Evolutionary conservation across 805 yeast species (phyloP).

Genomic region (Saccharomyces paradoxus): DNA sequence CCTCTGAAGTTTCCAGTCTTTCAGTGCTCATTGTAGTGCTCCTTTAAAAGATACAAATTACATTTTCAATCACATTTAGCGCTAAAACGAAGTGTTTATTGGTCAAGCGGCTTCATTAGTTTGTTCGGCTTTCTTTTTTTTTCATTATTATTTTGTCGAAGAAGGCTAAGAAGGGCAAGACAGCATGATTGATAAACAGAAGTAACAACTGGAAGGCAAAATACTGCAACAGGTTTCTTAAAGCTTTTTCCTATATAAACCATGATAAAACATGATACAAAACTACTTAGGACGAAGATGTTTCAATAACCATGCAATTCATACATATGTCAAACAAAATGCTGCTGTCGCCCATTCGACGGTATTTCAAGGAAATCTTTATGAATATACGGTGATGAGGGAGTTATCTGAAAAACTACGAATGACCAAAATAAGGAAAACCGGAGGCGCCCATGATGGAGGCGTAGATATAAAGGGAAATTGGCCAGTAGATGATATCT

Average conservation of each 20-base stretch:
- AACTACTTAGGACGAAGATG: conserved; percentile 2
- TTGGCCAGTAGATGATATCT: conserved; percentile 19
- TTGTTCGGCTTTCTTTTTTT: not conserved
- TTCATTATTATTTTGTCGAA: not conserved
- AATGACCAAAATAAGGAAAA: conserved; percentile 15
- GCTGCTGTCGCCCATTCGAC: conserved; percentile 19
- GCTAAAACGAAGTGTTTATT: not conserved
- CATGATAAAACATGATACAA: not conserved
- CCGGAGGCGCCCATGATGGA: conserved; percentile 30
- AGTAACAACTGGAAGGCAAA: not conserved
- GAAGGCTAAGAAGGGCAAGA: not conserved
- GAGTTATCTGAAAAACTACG: conserved; percentile 23
- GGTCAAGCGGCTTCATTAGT: not conserved
- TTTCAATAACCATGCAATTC: conserved; percentile 13
- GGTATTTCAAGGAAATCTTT: conserved; percentile 29
- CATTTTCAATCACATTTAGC: not conserved
- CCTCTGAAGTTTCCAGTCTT: conserved; percentile 3
- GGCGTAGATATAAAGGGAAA: conserved; percentile 29
- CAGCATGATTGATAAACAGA: not conserved
- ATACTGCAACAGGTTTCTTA: not conserved
- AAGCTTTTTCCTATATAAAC: not conserved
- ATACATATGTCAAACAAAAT: conserved; percentile 15
- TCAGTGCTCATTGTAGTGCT: conserved; percentile 5
- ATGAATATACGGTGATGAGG: conserved; percentile 28
- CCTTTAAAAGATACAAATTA: not conserved